These are phyloP conservation scores for Blastocystis sp. DNA, from an alignment of 352 stramenopile genomes.

Conservation along the genomic window DNA sequence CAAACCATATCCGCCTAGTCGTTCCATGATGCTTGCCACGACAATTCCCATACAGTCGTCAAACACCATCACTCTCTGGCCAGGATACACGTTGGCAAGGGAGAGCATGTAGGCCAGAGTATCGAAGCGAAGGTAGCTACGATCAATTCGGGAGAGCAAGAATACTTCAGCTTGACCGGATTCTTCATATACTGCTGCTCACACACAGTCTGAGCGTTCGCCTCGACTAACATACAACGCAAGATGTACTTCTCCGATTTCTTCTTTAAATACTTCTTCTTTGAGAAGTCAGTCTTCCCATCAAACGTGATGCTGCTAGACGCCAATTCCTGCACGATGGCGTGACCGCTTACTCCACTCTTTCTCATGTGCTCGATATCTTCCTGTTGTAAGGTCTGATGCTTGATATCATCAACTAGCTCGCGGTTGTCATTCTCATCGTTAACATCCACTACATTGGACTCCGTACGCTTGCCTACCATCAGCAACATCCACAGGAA, in stretches of 20 bases:
- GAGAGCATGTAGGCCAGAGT: conserved; percentile 61
- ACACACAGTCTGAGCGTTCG: conserved; percentile 49
- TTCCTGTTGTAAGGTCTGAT: conserved; percentile 60
- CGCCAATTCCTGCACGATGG: conserved; percentile 60
- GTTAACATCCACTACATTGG: conserved; percentile 45
- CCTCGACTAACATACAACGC: conserved; percentile 57
- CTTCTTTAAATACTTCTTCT: conserved; percentile 63
- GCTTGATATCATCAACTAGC: conserved; percentile 30
- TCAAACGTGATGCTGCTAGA: conserved; percentile 60
- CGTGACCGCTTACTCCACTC: conserved; percentile 50
- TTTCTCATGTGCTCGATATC: conserved; percentile 59
- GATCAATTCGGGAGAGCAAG: not conserved
- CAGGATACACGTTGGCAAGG: conserved; percentile 45
- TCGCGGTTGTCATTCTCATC: conserved; percentile 60
- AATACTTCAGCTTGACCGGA: conserved; percentile 55
- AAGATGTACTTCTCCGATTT: conserved; percentile 63
- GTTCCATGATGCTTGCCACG: conserved; percentile 56
- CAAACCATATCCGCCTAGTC: conserved; percentile 55
- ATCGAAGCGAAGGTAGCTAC: conserved; percentile 61
- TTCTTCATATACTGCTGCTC: conserved; percentile 61
- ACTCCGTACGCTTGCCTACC: not conserved
- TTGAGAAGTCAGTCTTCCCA: conserved; percentile 62
- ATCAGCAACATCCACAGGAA: conserved; percentile 45
- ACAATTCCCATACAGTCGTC: conserved; percentile 63
- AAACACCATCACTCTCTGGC: conserved; percentile 58